phyloP scores from a whole-genome alignment of 2,329 filamentous ascomycete genomes.

The Pyrenochaeta sp. region DNA sequence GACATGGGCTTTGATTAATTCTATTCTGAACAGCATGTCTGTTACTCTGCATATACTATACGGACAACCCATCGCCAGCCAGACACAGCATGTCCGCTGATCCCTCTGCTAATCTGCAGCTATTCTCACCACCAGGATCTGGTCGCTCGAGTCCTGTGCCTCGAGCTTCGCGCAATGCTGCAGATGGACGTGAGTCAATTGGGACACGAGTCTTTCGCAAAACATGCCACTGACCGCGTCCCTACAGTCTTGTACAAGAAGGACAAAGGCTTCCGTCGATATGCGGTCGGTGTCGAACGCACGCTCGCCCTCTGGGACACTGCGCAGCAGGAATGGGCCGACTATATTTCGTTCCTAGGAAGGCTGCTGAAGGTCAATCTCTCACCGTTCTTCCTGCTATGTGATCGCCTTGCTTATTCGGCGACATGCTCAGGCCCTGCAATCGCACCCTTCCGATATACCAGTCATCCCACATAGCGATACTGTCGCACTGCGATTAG shows the following conservation, averaged over 20 bases:
- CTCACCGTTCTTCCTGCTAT: constrained; percentile 17
- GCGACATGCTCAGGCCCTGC: constrained; percentile 71
- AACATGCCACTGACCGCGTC: background rate
- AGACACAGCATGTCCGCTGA: constrained; percentile 51
- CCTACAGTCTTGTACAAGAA: constrained; percentile 65
- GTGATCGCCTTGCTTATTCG: constrained; percentile 33
- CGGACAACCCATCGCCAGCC: constrained; percentile 24
- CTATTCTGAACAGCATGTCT: constrained; percentile 40
- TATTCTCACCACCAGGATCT: constrained; percentile 79
- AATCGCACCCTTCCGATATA: constrained; percentile 79
- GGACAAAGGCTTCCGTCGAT: constrained; percentile 80
- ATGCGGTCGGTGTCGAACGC: constrained; percentile 87
- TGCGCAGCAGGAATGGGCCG: constrained; percentile 96
- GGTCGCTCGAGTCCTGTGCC: constrained; percentile 79
- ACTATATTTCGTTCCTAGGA: constrained; percentile 97
- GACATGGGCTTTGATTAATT: constrained; percentile 14
- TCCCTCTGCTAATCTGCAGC: constrained; percentile 44
- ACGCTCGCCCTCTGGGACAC: constrained; percentile 91
- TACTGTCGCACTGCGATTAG: constrained; percentile 85
- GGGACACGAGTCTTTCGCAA: background rate
- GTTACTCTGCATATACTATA: constrained; percentile 19
- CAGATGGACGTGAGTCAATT: constrained; percentile 74
- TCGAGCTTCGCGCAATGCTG: constrained; percentile 79
- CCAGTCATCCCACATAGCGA: constrained; percentile 81
- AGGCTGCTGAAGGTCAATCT: constrained; percentile 80